phyloP scores from a whole-genome alignment of 768 basidiomycete species.

The Rhizopogon salebrosus region DNA sequence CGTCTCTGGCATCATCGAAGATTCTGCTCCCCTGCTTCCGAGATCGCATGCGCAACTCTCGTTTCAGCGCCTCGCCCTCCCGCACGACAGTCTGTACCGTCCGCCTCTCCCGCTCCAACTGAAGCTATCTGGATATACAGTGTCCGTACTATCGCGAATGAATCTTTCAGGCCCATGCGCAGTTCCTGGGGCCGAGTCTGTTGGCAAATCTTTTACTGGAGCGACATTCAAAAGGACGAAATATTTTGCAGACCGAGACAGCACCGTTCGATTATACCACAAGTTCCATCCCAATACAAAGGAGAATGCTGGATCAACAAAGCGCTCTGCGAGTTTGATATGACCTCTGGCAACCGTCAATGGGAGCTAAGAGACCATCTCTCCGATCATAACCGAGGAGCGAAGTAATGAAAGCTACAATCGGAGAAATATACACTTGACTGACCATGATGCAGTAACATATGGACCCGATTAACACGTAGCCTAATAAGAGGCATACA shows the following conservation, averaged over 20 bases:
- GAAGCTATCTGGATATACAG: constrained; percentile 68
- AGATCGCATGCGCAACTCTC: constrained; percentile 62
- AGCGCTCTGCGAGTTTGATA: constrained; percentile 42
- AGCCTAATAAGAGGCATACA: constrained; percentile 41
- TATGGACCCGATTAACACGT: constrained; percentile 31
- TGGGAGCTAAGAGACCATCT: constrained; percentile 43
- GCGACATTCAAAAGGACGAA: background rate
- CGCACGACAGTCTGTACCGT: constrained; percentile 71
- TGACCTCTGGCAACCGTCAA: constrained; percentile 43
- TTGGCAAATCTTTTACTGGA: constrained; percentile 15
- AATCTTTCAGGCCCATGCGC: constrained; percentile 54
- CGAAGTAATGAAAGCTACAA: background rate
- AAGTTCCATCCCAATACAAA: constrained; percentile 41
- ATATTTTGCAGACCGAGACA: constrained; percentile 3
- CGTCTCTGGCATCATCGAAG: too few relatives aligned
- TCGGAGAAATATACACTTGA: constrained; percentile 14
- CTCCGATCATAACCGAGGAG: constrained; percentile 31
- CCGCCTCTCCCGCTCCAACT: constrained; percentile 58
- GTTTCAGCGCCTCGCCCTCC: constrained; percentile 81
- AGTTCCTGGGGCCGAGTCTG: constrained; percentile 28
- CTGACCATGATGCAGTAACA: constrained; percentile 36
- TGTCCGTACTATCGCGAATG: constrained; percentile 48
- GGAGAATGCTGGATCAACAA: constrained; percentile 40
- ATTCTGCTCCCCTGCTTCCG: constrained; percentile 55
- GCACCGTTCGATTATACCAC: constrained; percentile 34